These are phyloP conservation scores for Penicillium corylophilum DNA, from an alignment of 2,329 filamentous ascomycete species.

Conservation along the genomic window DNA sequence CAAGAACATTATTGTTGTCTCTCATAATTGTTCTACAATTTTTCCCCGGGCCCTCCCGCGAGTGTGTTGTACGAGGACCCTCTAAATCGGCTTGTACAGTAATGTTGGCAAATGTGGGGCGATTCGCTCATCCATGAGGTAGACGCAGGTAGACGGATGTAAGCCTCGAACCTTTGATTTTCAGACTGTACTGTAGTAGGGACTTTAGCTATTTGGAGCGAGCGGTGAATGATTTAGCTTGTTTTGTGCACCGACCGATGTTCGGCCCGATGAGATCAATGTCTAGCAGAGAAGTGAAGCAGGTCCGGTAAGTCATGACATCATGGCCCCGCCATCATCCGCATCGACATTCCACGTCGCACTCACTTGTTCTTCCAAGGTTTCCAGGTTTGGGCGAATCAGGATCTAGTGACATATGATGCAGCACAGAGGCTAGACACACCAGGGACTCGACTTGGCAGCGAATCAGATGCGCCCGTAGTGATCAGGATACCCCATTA, in stretches of 20 bases:
- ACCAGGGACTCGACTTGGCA: neutral
- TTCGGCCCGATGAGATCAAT: conserved; percentile 1
- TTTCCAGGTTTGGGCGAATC: neutral
- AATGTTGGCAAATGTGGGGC: neutral
- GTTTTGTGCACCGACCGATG: neutral
- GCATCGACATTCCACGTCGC: neutral
- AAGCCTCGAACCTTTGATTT: neutral
- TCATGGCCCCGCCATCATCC: conserved; percentile 13
- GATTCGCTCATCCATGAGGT: neutral
- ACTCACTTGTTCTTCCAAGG: neutral
- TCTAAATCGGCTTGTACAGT: neutral
- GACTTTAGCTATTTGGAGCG: neutral
- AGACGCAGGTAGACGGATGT: neutral
- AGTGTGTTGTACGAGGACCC: neutral
- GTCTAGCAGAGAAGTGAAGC: neutral
- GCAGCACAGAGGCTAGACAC: neutral
- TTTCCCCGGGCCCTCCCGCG: too few species aligned
- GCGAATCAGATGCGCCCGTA: conserved; percentile 2
- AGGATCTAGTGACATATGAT: neutral
- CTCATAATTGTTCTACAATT: too few species aligned
- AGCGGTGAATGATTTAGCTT: neutral
- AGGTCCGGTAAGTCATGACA: conserved; percentile 16
- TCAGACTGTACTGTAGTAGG: too few species aligned
- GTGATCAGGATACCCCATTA: conserved; percentile 3
- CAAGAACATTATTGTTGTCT: too few species aligned